Conservation (phyloP, 805 yeast genomes). For the Metschnikowia koreensis region DNA sequence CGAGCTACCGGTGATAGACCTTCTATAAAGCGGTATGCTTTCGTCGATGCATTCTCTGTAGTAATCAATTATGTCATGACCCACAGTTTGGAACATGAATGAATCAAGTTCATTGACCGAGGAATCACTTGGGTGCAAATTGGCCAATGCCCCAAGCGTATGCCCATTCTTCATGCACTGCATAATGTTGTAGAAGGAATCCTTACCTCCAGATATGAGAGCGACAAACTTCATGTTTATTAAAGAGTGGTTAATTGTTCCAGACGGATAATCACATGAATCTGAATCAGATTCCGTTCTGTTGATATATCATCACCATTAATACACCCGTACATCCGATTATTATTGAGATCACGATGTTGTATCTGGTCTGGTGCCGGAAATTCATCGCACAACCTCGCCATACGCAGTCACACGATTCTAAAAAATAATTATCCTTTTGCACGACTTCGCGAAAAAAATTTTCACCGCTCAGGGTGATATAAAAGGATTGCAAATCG, state of each 20-base stretch:
- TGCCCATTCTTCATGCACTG: conserved; percentile 88
- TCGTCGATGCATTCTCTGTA: conserved; percentile 66
- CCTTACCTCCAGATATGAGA: conserved; percentile 92
- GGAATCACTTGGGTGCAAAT: conserved; percentile 62
- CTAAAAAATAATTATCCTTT: background rate
- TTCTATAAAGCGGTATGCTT: conserved; percentile 70
- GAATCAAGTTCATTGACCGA: conserved; percentile 70
- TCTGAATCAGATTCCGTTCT: background rate
- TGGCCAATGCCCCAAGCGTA: conserved; percentile 80
- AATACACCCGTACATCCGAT: background rate
- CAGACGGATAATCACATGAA: background rate
- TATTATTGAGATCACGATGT: too few relatives aligned
- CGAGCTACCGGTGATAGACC: conserved; percentile 60
- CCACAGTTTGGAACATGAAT: conserved; percentile 97
- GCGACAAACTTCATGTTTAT: conserved; percentile 83
- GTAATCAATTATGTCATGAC: conserved; percentile 69
- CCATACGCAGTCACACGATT: conserved; percentile 1
- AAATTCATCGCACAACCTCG: background rate
- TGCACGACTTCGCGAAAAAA: conserved; percentile 13
- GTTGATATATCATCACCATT: background rate
- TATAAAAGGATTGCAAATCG: conserved; percentile 6
- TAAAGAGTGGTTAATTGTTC: background rate
- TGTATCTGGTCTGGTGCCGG: background rate
- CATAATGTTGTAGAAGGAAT: conserved; percentile 84
- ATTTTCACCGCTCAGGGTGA: conserved; percentile 5